Conservation (phyloP, 495 filamentous ascomycete species). For the Penicillium manginii region DNA sequence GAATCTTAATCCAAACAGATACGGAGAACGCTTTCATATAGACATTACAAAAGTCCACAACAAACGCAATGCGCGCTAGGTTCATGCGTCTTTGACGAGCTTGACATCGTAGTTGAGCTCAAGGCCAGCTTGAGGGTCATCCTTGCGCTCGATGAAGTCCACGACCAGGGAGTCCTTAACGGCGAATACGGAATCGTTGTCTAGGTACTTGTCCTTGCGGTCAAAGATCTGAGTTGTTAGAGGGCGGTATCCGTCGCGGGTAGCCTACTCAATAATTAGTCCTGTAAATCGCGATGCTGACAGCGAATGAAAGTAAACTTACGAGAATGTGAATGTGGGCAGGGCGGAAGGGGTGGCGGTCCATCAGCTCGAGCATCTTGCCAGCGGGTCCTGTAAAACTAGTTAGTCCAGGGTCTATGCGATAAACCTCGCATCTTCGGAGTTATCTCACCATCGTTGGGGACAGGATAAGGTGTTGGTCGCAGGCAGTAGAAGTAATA, state of each 20-base stretch:
- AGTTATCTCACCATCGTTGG: conserved; percentile 63
- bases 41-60: conserved; percentile 8
- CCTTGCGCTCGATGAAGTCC: conserved; percentile 61
- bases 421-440: conserved; percentile 36
- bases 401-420: conserved; percentile 1
- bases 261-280: conserved; percentile 37
- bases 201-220: conserved; percentile 60
- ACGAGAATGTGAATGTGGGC: conserved; percentile 87
- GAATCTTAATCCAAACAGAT: neutral
- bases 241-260: conserved; percentile 53
- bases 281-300: neutral
- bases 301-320: conserved; percentile 28
- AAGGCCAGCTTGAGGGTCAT: conserved; percentile 65
- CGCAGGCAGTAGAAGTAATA: conserved; percentile 71
- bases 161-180: conserved; percentile 76
- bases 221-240: conserved; percentile 80
- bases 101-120: conserved; percentile 64
- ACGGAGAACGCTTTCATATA: conserved; percentile 19
- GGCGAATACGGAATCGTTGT: conserved; percentile 73
- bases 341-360: conserved; percentile 78
- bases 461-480: conserved; percentile 74
- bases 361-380: conserved; percentile 56
- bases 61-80: conserved; percentile 4
- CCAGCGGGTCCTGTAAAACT: conserved; percentile 42
- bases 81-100: conserved; percentile 27